phyloP scores from a whole-genome alignment of 208 protist genomes.

The Crithidia thermophila region DNA sequence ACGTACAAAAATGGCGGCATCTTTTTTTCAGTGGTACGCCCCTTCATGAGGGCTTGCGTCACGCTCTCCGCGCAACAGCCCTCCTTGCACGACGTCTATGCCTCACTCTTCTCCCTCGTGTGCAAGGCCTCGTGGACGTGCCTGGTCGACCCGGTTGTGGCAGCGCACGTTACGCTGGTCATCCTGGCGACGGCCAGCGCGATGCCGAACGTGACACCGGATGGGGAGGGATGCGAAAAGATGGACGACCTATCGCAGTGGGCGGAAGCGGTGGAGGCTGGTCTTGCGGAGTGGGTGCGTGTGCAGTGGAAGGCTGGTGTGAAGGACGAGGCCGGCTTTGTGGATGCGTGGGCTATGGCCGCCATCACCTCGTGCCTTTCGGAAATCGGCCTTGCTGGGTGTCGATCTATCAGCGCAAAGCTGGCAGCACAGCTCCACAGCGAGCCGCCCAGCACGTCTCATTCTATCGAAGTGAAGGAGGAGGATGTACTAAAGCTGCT shows the following conservation, averaged over 20 bases:
- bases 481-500: slow-evolving; percentile 1
- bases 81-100: slow-evolving; percentile 7
- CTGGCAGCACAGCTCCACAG: slow-evolving; percentile 7
- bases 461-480: slow-evolving; percentile 9
- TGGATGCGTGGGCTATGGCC: slow-evolving; percentile 21
- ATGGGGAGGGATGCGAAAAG: too few species aligned
- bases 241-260: slow-evolving; percentile 1
- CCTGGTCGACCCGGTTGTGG: slow-evolving; percentile 17
- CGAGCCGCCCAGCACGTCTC: neutral
- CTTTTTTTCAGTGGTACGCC: neutral
- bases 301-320: neutral
- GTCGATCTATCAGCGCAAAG: slow-evolving; percentile 9
- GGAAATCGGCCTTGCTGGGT: slow-evolving; percentile 8
- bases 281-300: slow-evolving; percentile 16
- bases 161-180: slow-evolving; percentile 26
- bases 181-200: slow-evolving; percentile 6
- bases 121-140: slow-evolving; percentile 22
- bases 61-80: neutral
- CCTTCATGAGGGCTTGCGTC: neutral
- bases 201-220: neutral
- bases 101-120: slow-evolving; percentile 2
- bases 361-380: slow-evolving; percentile 11
- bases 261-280: neutral
- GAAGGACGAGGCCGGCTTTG: neutral
- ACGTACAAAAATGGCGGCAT: neutral